Percentiles rank a stretch among this genome's conserved stretches.
These are phyloP conservation scores for Myxozyma neotropica DNA, from an alignment of 805 yeast species.

Conservation along the genomic window DNA sequence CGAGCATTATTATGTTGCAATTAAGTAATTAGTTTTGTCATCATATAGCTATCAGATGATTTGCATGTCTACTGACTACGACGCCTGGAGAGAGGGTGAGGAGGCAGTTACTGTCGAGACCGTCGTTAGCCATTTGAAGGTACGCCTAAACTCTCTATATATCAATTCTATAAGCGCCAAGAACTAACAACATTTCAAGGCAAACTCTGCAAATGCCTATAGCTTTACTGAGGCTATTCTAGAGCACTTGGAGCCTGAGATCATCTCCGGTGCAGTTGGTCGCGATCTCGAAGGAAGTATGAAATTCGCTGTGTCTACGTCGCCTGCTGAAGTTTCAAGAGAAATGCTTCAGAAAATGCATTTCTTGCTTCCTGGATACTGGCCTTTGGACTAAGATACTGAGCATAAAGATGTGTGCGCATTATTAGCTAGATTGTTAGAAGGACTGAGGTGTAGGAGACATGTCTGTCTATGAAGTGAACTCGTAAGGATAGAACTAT, in stretches of 20 bases:
- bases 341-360: slow-evolving; percentile 79
- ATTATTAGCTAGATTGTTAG: no score
- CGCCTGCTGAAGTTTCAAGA: slow-evolving; percentile 68
- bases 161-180: neutral
- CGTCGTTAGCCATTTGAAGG: slow-evolving; percentile 78
- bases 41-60: slow-evolving; percentile 86
- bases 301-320: slow-evolving; percentile 80
- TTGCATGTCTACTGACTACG: slow-evolving; percentile 99
- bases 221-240: slow-evolving; percentile 70
- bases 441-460: no score
- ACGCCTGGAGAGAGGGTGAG: slow-evolving; percentile 94
- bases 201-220: slow-evolving; percentile 86
- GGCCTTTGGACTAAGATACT: slow-evolving; percentile 28
- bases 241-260: slow-evolving; percentile 61
- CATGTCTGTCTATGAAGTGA: no score
- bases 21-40: neutral
- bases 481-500: neutral
- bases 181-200: slow-evolving; percentile 42
- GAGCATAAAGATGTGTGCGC: no score
- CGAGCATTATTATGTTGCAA: neutral
- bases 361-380: slow-evolving; percentile 87
- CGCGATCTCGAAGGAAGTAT: slow-evolving; percentile 71
- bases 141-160: neutral
- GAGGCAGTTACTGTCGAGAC: slow-evolving; percentile 99
- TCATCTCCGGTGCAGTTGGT: slow-evolving; percentile 65